Conservation (phyloP, 805 yeast species). For the Candida tammaniensis region DNA sequence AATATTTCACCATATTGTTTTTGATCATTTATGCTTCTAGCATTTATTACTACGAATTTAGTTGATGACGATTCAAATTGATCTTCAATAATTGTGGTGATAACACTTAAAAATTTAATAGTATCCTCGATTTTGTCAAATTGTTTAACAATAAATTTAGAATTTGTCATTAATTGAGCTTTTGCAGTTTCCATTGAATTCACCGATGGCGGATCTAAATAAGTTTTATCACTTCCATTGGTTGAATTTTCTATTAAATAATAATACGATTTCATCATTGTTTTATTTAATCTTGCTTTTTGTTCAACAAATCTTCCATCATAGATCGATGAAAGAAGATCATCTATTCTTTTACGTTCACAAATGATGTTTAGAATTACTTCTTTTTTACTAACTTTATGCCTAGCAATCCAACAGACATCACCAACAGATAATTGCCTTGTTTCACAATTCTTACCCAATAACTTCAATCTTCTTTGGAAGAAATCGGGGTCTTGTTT, state of each 20-base stretch:
- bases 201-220: conserved; percentile 1
- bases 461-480: conserved; percentile 45
- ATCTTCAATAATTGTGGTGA: conserved; percentile 44
- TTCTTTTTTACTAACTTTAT: conserved; percentile 53
- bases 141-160: conserved; percentile 64
- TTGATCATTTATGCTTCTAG: conserved; percentile 48
- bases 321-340: conserved; percentile 72
- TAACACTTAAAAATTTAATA: conserved; percentile 50
- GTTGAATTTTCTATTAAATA: conserved; percentile 68
- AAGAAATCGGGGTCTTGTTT: conserved; percentile 70
- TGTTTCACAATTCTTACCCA: conserved; percentile 51
- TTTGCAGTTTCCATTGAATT: conserved; percentile 57
- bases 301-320: conserved; percentile 93
- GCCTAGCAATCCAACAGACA: conserved; percentile 81
- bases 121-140: conserved; percentile 77
- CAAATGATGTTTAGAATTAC: conserved; percentile 79
- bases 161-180: conserved; percentile 62
- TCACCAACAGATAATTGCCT: conserved; percentile 79
- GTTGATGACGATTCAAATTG: conserved; percentile 24
- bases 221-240: neutral
- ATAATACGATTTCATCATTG: conserved; percentile 64
- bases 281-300: conserved; percentile 66
- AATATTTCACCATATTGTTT: conserved; percentile 46
- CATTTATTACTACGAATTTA: conserved; percentile 49
- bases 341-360: conserved; percentile 88